Evolutionary conservation across 768 basidiomycete species (phyloP).

Genomic region (Termitomyces sp.): DNA sequence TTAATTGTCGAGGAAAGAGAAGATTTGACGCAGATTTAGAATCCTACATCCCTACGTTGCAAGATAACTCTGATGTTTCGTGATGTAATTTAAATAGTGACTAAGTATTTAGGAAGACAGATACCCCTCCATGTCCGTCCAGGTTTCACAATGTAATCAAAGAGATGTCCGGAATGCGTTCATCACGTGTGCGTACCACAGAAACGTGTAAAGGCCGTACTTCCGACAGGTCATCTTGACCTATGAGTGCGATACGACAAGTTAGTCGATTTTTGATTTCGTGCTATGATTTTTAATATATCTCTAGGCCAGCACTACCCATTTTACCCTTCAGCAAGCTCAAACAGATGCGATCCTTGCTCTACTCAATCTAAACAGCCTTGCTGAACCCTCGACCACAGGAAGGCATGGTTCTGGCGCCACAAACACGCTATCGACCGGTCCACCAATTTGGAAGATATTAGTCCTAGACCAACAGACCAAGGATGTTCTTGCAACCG

Average conservation of each 20-base stretch:
- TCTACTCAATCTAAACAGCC: constrained; percentile 80
- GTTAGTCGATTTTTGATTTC: constrained; percentile 14
- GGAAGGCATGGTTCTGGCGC: constrained; percentile 35
- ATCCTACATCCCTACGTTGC: neutral
- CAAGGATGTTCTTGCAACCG: constrained; percentile 94
- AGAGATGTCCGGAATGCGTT: neutral
- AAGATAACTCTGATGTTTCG: neutral
- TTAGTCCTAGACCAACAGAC: constrained; percentile 92
- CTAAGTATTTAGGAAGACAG: too few relatives aligned
- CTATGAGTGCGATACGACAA: constrained; percentile 31
- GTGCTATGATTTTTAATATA: constrained; percentile 3
- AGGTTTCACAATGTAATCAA: too few relatives aligned
- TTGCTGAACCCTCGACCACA: constrained; percentile 34
- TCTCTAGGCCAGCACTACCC: constrained; percentile 23
- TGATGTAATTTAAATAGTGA: neutral
- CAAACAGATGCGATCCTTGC: constrained; percentile 84
- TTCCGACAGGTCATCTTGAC: neutral
- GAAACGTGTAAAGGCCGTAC: constrained; percentile 5
- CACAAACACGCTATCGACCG: constrained; percentile 47
- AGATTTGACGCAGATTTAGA: neutral
- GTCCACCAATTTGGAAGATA: constrained; percentile 93
- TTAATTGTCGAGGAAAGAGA: neutral
- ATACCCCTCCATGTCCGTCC: too few relatives aligned
- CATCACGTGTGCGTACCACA: constrained; percentile 10
- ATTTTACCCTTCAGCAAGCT: constrained; percentile 73